Evolutionary conservation across 2,329 filamentous ascomycete species (phyloP).

Genomic region (Orbilia quercus): DNA sequence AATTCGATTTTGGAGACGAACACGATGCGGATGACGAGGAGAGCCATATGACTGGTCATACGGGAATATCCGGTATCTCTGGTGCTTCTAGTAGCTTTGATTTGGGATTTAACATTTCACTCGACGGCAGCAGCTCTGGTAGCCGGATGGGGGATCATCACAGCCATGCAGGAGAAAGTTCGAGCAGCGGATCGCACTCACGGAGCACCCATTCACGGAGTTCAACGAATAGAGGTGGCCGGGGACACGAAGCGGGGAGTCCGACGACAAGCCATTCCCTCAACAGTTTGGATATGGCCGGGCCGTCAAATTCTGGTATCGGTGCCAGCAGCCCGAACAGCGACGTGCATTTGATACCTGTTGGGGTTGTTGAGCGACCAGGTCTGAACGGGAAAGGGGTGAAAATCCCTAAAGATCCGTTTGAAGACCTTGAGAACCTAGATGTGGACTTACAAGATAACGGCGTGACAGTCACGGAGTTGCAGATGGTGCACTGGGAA

Average conservation of each 20-base stretch:
- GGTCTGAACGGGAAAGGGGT: constrained; percentile 44
- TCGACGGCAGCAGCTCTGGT: constrained; percentile 45
- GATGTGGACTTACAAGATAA: constrained; percentile 59
- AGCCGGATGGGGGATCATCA: constrained; percentile 49
- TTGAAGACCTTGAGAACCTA: constrained; percentile 52
- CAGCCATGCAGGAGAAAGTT: constrained; percentile 44
- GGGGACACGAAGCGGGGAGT: constrained; percentile 38
- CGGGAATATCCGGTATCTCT: constrained; percentile 42
- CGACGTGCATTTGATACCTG: constrained; percentile 50
- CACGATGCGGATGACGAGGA: constrained; percentile 58
- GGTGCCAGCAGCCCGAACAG: constrained; percentile 21
- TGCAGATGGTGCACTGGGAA: constrained; percentile 60
- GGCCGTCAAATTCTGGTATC: constrained; percentile 30
- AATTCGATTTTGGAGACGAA: constrained; percentile 58
- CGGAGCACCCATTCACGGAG: constrained; percentile 47
- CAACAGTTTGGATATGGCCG: constrained; percentile 42
- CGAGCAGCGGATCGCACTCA: constrained; percentile 40
- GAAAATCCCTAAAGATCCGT: constrained; percentile 45
- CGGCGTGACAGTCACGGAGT: constrained; percentile 57
- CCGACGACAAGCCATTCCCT: constrained; percentile 49
- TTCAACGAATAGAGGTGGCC: constrained; percentile 30
- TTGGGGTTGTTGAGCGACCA: constrained; percentile 48
- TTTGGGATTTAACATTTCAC: constrained; percentile 52
- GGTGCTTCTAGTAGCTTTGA: constrained; percentile 52
- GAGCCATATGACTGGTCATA: constrained; percentile 41